phyloP scores from a whole-genome alignment of 106 monocot genomes.

The Dioscorea alata region DNA sequence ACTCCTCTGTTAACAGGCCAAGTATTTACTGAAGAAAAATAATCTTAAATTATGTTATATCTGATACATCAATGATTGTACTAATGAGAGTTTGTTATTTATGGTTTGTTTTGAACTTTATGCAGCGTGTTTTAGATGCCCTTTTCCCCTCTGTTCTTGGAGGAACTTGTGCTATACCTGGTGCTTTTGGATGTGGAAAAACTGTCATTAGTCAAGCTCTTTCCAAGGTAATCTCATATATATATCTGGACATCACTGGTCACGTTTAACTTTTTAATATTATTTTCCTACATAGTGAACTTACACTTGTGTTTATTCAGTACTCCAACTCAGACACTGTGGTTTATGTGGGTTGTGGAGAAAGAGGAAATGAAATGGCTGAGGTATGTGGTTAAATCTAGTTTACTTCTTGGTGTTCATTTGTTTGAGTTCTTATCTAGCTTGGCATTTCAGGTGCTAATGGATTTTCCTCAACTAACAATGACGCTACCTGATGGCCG shows the following conservation, averaged over 20 bases:
- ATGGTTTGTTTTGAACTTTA: background rate
- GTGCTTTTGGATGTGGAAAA: conserved; percentile 99
- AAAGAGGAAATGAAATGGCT: conserved; percentile 99
- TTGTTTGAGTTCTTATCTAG: too few species aligned
- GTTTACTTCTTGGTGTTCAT: too few species aligned
- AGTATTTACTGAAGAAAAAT: conserved; percentile 24
- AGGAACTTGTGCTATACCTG: conserved; percentile 99
- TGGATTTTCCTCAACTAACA: conserved; percentile 99
- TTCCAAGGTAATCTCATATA: conserved; percentile 61
- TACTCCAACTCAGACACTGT: conserved; percentile 98
- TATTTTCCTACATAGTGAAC: background rate
- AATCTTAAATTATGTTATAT: background rate
- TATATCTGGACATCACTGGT: background rate
- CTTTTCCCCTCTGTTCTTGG: conserved; percentile 98
- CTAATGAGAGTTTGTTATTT: background rate
- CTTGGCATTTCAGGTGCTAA: conserved; percentile 58
- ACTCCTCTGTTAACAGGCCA: conserved; percentile 96
- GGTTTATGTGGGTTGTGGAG: conserved; percentile 99
- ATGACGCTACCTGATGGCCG: conserved; percentile 99
- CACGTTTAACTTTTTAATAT: background rate
- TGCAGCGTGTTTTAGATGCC: conserved; percentile 98
- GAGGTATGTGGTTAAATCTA: conserved; percentile 43
- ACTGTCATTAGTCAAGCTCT: conserved; percentile 99
- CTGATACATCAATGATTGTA: background rate
- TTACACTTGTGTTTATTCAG: conserved; percentile 26